These are phyloP conservation scores for Chlamydomonas sp. DNA, from an alignment of 139 green algal species.

Conservation along the genomic window DNA sequence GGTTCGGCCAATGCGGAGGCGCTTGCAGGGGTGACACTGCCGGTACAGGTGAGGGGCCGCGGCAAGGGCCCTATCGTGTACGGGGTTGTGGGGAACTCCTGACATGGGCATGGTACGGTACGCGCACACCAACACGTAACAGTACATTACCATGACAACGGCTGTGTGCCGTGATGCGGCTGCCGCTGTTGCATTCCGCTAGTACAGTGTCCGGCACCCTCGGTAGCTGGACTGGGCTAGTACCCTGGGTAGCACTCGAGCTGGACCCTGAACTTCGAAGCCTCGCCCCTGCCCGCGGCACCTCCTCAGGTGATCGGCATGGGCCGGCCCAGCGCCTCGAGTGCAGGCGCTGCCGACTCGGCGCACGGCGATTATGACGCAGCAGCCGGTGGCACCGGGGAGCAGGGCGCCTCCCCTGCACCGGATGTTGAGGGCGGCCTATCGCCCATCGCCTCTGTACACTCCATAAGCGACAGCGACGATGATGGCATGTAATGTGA, in stretches of 20 bases:
- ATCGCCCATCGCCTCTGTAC: conserved; percentile 9
- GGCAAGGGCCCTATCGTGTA: background rate
- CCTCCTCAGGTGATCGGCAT: too few species aligned
- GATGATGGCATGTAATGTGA: background rate
- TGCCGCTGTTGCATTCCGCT: too few species aligned
- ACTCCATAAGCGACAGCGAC: conserved; percentile 18
- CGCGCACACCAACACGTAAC: too few species aligned
- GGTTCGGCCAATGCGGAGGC: conserved; percentile 26
- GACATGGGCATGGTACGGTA: background rate
- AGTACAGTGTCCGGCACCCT: too few species aligned
- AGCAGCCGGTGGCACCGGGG: background rate
- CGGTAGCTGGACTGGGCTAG: too few species aligned
- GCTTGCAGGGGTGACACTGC: conserved; percentile 3
- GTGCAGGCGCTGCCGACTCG: too few species aligned
- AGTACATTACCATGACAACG: too few species aligned
- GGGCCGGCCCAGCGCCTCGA: too few species aligned
- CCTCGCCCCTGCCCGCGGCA: too few species aligned
- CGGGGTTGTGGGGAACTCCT: background rate
- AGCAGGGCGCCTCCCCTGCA: background rate
- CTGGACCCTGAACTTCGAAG: too few species aligned
- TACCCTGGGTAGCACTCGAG: too few species aligned
- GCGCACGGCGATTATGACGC: background rate
- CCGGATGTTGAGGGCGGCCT: background rate
- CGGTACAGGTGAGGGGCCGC: conserved; percentile 7
- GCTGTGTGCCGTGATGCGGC: too few species aligned